A percentile compares a stretch with the other conserved stretches of the same genome.
phyloP scores from a whole-genome alignment of 768 basidiomycete genomes.

The Pleurotus giganteus region DNA sequence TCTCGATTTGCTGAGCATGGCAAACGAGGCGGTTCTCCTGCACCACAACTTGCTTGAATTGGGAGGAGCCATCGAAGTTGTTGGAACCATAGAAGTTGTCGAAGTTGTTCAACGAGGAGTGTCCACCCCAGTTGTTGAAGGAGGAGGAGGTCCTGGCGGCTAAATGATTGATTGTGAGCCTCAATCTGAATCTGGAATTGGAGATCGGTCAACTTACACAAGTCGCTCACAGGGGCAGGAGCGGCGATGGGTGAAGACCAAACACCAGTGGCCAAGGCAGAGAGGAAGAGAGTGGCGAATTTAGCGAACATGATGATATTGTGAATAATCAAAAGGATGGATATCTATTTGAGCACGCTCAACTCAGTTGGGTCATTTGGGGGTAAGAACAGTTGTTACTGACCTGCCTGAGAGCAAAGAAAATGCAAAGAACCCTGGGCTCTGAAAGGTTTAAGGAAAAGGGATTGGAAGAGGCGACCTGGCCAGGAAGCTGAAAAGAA shows the following conservation, averaged over 20 bases:
- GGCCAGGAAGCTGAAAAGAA: conserved; percentile 26
- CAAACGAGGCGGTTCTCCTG: conserved; percentile 36
- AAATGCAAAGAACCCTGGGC: conserved; percentile 28
- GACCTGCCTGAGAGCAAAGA: conserved; percentile 17
- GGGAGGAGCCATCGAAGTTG: conserved; percentile 37
- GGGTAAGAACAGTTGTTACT: background rate
- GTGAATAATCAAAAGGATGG: conserved; percentile 15
- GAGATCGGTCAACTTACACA: conserved; percentile 19
- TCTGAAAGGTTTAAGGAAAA: conserved; percentile 25
- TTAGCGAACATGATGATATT: conserved; percentile 36
- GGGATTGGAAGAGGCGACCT: conserved; percentile 37
- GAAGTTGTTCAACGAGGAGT: conserved; percentile 34
- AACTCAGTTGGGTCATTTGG: conserved; percentile 20
- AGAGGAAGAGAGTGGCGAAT: conserved; percentile 30
- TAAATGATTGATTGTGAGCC: conserved; percentile 6
- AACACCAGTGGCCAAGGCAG: conserved; percentile 27
- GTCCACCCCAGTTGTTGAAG: conserved; percentile 38
- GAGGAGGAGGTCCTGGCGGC: conserved; percentile 17
- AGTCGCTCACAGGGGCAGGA: conserved; percentile 20
- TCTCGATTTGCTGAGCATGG: conserved; percentile 31
- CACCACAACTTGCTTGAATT: conserved; percentile 31
- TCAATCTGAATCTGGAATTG: background rate
- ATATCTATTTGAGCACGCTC: background rate
- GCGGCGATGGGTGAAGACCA: conserved; percentile 26
- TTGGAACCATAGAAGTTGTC: conserved; percentile 45